A percentile compares a stretch with the other conserved stretches of the same genome.
Conservation (phyloP, 2,329 filamentous ascomycete species). For the Fusarium clavum region DNA sequence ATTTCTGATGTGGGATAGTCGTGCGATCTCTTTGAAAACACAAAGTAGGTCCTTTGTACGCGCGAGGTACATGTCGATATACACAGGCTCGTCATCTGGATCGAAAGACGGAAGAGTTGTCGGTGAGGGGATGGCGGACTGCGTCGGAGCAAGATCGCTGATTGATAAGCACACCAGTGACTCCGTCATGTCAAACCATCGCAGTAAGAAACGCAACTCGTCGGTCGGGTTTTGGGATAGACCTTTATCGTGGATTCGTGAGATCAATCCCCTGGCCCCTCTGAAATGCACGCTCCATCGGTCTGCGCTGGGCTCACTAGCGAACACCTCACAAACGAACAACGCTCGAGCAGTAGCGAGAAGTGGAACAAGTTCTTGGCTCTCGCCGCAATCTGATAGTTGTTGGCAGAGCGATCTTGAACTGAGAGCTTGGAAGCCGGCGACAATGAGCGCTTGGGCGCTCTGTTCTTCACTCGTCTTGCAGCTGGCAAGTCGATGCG, state of each 20-base stretch:
- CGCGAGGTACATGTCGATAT: constrained; percentile 36
- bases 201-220: constrained; percentile 27
- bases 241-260: constrained; percentile 16
- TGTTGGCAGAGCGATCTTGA: constrained; percentile 32
- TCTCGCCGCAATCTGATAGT: constrained; percentile 25
- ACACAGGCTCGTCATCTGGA: constrained; percentile 18
- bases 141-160: constrained; percentile 22
- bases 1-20: background rate
- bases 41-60: constrained; percentile 27
- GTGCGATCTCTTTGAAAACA: constrained; percentile 36
- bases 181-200: constrained; percentile 39
- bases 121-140: constrained; percentile 29
- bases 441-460: constrained; percentile 24
- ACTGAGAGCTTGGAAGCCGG: constrained; percentile 35
- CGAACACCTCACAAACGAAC: constrained; percentile 38
- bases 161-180: constrained; percentile 32
- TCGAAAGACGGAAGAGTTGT: constrained; percentile 16
- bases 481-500: constrained; percentile 31
- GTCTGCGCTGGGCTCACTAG: constrained; percentile 29
- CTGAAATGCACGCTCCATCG: constrained; percentile 39
- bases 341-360: constrained; percentile 24
- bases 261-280: constrained; percentile 29
- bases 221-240: constrained; percentile 22
- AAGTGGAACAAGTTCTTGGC: constrained; percentile 25
- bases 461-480: constrained; percentile 28